Percentiles rank a stretch among this genome's conserved stretches.
phyloP scores from a whole-genome alignment of 2,329 filamentous ascomycete genomes.

The Epichloe gansuensis region DNA sequence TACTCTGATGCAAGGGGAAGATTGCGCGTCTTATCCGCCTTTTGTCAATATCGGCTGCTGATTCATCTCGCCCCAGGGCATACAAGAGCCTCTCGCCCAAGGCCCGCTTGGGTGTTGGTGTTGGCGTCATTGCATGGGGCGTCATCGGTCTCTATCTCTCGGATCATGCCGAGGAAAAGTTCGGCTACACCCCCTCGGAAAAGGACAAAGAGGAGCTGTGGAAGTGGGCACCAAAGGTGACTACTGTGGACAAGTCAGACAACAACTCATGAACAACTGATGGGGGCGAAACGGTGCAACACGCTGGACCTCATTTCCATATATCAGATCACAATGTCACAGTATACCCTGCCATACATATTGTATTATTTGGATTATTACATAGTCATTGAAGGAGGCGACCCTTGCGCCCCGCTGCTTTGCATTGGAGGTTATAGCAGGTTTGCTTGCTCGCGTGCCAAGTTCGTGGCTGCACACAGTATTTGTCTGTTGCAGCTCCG shows the following conservation, averaged over 20 bases:
- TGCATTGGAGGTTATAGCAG: no score
- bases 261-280: background rate
- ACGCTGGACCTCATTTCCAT: background rate
- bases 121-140: constrained; percentile 67
- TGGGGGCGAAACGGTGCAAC: background rate
- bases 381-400: background rate
- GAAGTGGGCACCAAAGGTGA: constrained; percentile 48
- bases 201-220: constrained; percentile 58
- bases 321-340: background rate
- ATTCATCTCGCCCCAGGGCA: constrained; percentile 31
- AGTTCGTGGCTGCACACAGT: no score
- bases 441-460: no score
- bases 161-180: constrained; percentile 58
- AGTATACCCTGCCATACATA: background rate
- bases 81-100: constrained; percentile 61
- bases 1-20: no score
- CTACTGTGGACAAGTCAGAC: constrained; percentile 35
- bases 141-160: constrained; percentile 58
- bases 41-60: background rate
- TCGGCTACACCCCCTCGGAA: constrained; percentile 60
- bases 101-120: constrained; percentile 58
- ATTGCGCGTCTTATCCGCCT: background rate
- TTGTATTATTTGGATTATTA: no score
- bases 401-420: background rate
- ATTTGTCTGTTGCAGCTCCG: no score